phyloP scores from a whole-genome alignment of 768 basidiomycete genomes.

The Hortiboletus flavorubellus region DNA sequence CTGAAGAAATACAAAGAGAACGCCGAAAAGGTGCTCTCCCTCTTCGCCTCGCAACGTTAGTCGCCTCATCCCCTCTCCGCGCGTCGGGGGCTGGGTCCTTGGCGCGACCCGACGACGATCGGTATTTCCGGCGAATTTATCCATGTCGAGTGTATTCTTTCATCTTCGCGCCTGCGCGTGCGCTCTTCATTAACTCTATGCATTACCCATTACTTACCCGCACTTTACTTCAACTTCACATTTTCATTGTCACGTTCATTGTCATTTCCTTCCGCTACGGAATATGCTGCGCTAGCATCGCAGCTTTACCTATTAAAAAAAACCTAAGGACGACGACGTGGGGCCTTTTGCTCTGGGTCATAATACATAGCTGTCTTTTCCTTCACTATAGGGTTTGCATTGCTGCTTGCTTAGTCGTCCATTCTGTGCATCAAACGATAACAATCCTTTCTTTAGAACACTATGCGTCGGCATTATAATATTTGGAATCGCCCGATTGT shows the following conservation, averaged over 20 bases:
- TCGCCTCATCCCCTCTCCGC: constrained; percentile 14
- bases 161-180: not conserved
- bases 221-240: constrained; percentile 14
- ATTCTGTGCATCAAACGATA: constrained; percentile 21
- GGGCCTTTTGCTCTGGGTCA: constrained; percentile 23
- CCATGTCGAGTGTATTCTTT: constrained; percentile 20
- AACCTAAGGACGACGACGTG: constrained; percentile 29
- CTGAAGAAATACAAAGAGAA: constrained; percentile 85
- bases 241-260: constrained; percentile 4
- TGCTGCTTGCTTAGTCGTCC: constrained; percentile 26
- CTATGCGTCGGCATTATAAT: not conserved
- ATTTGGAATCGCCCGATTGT: not conserved
- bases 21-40: constrained; percentile 79
- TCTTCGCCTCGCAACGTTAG: constrained; percentile 73
- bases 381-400: constrained; percentile 30
- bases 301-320: not conserved
- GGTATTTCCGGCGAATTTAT: constrained; percentile 17
- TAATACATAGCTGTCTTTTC: constrained; percentile 26
- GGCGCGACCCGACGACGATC: constrained; percentile 11
- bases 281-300: constrained; percentile 25
- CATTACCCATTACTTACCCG: constrained; percentile 23
- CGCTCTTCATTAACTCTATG: constrained; percentile 30
- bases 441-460: constrained; percentile 16
- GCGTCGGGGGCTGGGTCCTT: constrained; percentile 27
- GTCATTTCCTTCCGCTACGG: constrained; percentile 6